Base-by-base conservation (phyloP, 176 grass and related monocot species). In the Panicum miliaceum region DNA sequence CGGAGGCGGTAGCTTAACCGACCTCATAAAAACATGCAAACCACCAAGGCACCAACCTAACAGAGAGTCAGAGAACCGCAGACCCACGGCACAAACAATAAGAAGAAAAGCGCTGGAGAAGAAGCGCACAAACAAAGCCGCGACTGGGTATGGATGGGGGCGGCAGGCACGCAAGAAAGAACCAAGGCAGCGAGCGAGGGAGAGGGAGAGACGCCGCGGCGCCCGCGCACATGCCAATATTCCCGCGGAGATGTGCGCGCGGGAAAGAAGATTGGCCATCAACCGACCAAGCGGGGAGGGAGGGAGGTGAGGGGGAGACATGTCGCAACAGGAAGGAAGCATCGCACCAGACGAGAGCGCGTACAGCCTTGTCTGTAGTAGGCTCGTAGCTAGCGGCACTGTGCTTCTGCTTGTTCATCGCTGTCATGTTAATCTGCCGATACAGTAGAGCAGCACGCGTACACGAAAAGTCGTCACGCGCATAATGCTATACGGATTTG, bases 141-240 rank as follows among this genome's bases (percentile, higher is more conserved):
- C n/a, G 26, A 46, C 78, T 7, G n/a, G 8, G 4, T 14, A 32
- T 32, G 29, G 9, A 29, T 2, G 45, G 9, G 18, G 73, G 32
- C 59, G 53, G 6, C 18, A 22, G 52, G 32, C 32, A 35, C 71
- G 86, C 65, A 80, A 34, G 78, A 74, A 73, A 46, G 37, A 40
- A 27, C 25, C 53, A 64, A 7, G 8, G 8, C 29, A 32, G 29
- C 29, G 29, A 32, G 29, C 29, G 29, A 32, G 29, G 29, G 29
- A 32, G 29, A 32, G 29, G 2, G 29, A 32, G 29, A 82, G 45
- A 19, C 14, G 67, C 15, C 11, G 29, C 29, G 2, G 29, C 29
- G 29, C 29, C 29, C 29, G 9, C 2, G 77, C 89, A 88, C 85
- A 88, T 84, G 85, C 63, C 2, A 67, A 84, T 77, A 91, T 91